phyloP scores from a whole-genome alignment of 352 stramenopile species.

The Thraustotheca clavata region DNA sequence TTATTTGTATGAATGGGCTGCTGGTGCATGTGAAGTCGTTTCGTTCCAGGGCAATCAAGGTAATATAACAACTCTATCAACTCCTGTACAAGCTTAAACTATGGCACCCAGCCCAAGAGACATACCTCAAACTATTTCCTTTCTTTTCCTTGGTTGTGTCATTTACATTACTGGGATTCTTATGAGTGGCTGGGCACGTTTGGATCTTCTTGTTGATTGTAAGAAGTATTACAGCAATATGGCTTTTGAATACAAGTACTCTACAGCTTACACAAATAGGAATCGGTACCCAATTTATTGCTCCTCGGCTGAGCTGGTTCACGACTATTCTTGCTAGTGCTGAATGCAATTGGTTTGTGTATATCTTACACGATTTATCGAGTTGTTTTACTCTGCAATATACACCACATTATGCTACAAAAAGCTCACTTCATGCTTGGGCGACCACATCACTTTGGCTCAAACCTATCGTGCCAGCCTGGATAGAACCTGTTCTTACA shows the following conservation, averaged over 20 bases:
- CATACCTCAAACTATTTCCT: not conserved
- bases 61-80: conserved; percentile 4
- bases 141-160: not conserved
- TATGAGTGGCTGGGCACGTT: not conserved
- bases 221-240: not conserved
- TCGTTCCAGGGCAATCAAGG: conserved; percentile 6
- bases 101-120: not conserved
- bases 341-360: conserved; percentile 8
- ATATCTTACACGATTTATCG: conserved; percentile 6
- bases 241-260: not conserved
- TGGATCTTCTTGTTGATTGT: not conserved
- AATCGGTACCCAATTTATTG: not conserved
- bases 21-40: not conserved
- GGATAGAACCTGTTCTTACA: not conserved
- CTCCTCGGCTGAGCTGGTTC: not conserved
- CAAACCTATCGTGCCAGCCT: not conserved
- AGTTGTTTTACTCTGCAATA: not conserved
- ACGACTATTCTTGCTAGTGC: not conserved
- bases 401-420: not conserved
- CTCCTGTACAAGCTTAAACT: not conserved
- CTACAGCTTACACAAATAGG: not conserved
- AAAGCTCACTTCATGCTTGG: not conserved
- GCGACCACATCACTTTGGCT: not conserved
- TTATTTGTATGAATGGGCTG: conserved; percentile 9
- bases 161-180: conserved; percentile 10